Evolutionary conservation across 2,329 filamentous ascomycete species (phyloP), one percentile per base, ranked within the genome.

Genomic region (Fusarium avenaceum): DNA sequence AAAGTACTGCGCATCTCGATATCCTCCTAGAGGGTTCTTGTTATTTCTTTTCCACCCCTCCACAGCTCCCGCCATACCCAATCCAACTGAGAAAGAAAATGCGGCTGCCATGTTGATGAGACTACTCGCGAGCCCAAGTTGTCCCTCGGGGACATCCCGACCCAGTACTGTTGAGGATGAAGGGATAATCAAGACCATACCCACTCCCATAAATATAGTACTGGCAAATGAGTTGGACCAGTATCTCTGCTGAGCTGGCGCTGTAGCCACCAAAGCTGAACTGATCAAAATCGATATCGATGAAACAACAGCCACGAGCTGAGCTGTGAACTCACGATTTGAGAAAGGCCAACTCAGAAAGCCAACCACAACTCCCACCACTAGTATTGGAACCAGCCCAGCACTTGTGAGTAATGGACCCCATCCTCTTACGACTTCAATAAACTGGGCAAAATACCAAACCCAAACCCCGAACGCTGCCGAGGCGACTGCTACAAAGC

Each of bases 181-280:
- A 8, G 71, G 71, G 8, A 72, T 55, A 20, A 67, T 66, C 20
- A 72, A 46, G n/a, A 72, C 71, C 63, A 73, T 64, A 4, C 71
- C 71, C 7, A 70, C 45, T 6, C 73, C 67, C 70, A 74, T 74
- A 10, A 74, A 65, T 20, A 73, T 61, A 39, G 72, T 57, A 43
- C 73, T 75, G 49, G 74, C 60, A 44, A 75, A 75, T 3, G 63
- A 47, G 7, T 69, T 72, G 38, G 63, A 62, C 73, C 73, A 75
- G 48, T 75, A 75, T 20, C 64, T 32, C 40, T 75, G 72, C 11
- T 70, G 38, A 15, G 30, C 51, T 14, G 73, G 70, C 7, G 70
- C 55, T 5, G 72, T 72, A 14, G 66, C 61, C 69, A 75, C 68
- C 47, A 75, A 52, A 30, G 69, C 51, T 6, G 69, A 73, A 51